Evolutionary conservation across 2,329 filamentous ascomycete genomes (phyloP).

Genomic region (Colletotrichum melonis): DNA sequence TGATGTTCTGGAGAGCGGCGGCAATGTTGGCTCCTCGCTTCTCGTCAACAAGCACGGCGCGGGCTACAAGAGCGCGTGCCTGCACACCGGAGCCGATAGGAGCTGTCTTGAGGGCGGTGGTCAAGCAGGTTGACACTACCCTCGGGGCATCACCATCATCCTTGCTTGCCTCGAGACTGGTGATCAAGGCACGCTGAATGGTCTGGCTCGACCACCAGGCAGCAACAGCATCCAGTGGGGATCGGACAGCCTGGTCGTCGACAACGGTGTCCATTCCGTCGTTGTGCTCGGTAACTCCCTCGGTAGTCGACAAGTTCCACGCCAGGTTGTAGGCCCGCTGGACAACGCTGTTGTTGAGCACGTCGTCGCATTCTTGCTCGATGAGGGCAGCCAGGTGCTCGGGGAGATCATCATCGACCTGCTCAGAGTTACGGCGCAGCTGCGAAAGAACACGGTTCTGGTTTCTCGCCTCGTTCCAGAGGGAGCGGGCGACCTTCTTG

Average conservation of each 20-base stretch:
- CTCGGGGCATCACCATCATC: constrained; percentile 54
- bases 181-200: constrained; percentile 76
- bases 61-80: constrained; percentile 68
- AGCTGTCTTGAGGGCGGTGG: constrained; percentile 77
- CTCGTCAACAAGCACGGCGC: constrained; percentile 66
- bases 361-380: constrained; percentile 83
- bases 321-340: constrained; percentile 91
- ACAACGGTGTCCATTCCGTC: constrained; percentile 85
- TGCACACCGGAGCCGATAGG: constrained; percentile 82
- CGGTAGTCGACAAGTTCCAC: constrained; percentile 82
- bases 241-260: constrained; percentile 85
- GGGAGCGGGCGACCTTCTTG: constrained; percentile 76
- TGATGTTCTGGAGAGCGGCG: constrained; percentile 64
- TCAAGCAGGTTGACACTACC: constrained; percentile 62
- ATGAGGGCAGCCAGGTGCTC: constrained; percentile 81
- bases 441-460: constrained; percentile 64
- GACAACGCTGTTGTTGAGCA: constrained; percentile 80
- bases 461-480: constrained; percentile 84
- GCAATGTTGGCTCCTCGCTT: constrained; percentile 68
- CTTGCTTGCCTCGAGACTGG: constrained; percentile 67
- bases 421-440: constrained; percentile 53
- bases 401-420: constrained; percentile 75
- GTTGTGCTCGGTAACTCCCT: constrained; percentile 71
- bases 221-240: constrained; percentile 88
- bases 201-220: constrained; percentile 87